These are phyloP conservation scores for Ambrosia artemisiifolia DNA, from an alignment of 129 eudicot species.

Conservation along the genomic window DNA sequence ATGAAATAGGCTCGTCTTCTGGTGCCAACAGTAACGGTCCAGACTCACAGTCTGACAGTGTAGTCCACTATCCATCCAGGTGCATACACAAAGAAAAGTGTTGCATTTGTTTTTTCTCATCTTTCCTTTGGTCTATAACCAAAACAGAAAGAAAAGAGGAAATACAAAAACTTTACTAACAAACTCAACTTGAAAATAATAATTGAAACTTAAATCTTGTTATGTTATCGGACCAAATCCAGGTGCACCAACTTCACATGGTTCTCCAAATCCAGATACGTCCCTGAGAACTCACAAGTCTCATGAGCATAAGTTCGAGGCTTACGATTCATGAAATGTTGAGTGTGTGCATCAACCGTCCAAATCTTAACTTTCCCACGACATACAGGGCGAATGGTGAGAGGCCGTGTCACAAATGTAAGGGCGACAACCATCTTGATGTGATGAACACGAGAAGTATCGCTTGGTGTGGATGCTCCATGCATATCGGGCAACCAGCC, in stretches of 20 bases:
- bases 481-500: constrained; percentile 78
- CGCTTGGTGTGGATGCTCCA: constrained; percentile 95
- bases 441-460: constrained; percentile 74
- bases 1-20: background rate
- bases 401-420: constrained; percentile 93
- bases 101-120: no score
- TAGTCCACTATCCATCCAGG: background rate
- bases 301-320: constrained; percentile 67
- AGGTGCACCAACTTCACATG: constrained; percentile 77
- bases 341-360: constrained; percentile 69
- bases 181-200: no score
- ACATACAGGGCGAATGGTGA: constrained; percentile 91
- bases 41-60: constrained; percentile 15
- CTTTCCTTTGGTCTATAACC: no score
- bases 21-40: constrained; percentile 13
- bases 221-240: no score
- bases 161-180: no score
- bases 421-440: constrained; percentile 80
- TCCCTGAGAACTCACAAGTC: constrained; percentile 67
- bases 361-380: constrained; percentile 70
- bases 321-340: constrained; percentile 68
- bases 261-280: constrained; percentile 63
- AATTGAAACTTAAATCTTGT: no score
- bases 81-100: background rate
- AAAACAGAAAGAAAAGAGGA: no score